Conservation (phyloP, 1,139 yeast species). For the Protomyces macrosporus region DNA sequence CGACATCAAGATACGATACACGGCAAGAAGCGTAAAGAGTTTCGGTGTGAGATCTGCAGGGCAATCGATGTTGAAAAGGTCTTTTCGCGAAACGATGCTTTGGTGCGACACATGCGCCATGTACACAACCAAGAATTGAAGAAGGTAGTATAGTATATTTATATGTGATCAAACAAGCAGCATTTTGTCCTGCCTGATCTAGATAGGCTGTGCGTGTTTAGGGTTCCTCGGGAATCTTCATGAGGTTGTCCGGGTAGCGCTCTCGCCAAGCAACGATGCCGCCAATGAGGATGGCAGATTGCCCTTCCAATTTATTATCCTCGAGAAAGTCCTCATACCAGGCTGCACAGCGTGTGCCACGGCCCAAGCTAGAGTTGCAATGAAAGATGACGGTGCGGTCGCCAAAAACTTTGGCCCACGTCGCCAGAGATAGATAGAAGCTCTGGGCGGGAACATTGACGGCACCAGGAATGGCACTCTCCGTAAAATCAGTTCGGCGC, state of each 20-base stretch:
- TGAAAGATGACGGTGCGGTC: conserved; percentile 20
- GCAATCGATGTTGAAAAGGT: conserved; percentile 58
- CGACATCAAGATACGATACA: conserved; percentile 96
- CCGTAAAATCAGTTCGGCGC: conserved; percentile 8
- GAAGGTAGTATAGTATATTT: not conserved
- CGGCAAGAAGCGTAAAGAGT: conserved; percentile 77
- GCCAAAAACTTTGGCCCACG: conserved; percentile 16
- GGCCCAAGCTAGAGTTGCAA: conserved; percentile 3
- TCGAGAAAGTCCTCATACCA: conserved; percentile 21
- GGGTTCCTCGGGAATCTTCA: not conserved
- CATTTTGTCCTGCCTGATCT: not conserved
- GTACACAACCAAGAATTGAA: conserved; percentile 7
- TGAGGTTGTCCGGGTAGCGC: not conserved
- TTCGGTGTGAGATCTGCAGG: conserved; percentile 73
- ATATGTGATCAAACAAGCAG: not conserved
- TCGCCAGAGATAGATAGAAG: conserved; percentile 1
- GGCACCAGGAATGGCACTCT: not conserved
- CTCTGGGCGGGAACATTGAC: conserved; percentile 21
- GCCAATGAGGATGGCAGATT: conserved; percentile 15
- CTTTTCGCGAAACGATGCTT: conserved; percentile 89
- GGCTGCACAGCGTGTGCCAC: conserved; percentile 18
- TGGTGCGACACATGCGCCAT: conserved; percentile 64
- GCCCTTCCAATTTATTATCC: conserved; percentile 10
- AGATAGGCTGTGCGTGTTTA: not conserved
- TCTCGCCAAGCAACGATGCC: conserved; percentile 17